These are phyloP conservation scores for Pharnaceum exiguum DNA, from an alignment of 148 eudicot species.

Conservation along the genomic window DNA sequence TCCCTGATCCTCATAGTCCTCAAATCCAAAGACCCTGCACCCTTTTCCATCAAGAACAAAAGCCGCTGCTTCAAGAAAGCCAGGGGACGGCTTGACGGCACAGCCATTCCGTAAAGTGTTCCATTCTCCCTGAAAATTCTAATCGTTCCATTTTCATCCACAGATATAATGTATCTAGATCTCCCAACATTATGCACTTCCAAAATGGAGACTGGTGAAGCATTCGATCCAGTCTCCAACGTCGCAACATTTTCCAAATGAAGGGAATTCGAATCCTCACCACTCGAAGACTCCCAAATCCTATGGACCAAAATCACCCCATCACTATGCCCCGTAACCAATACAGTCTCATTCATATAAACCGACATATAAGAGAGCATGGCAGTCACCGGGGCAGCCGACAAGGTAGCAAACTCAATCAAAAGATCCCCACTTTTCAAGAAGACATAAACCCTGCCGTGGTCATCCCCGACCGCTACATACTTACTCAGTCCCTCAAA, in stretches of 20 bases:
- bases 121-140: slow-evolving; percentile 74
- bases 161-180: slow-evolving; percentile 64
- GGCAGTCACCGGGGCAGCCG: slow-evolving; percentile 51
- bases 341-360: slow-evolving; percentile 67
- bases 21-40: slow-evolving; percentile 93
- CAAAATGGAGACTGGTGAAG: slow-evolving; percentile 41
- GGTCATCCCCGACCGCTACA: slow-evolving; percentile 72
- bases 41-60: slow-evolving; percentile 79
- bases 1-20: slow-evolving; percentile 84
- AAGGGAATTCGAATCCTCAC: slow-evolving; percentile 52
- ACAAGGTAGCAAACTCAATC: slow-evolving; percentile 44
- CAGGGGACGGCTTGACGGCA: slow-evolving; percentile 66
- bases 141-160: slow-evolving; percentile 57
- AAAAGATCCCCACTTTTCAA: slow-evolving; percentile 61
- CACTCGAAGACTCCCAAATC: slow-evolving; percentile 54
- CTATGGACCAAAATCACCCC: slow-evolving; percentile 68
- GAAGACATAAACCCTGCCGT: slow-evolving; percentile 61
- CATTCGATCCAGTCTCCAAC: slow-evolving; percentile 30
- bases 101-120: slow-evolving; percentile 51
- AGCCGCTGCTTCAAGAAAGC: slow-evolving; percentile 86
- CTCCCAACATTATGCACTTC: slow-evolving; percentile 85
- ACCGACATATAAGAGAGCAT: slow-evolving; percentile 66
- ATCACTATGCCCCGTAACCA: slow-evolving; percentile 77
- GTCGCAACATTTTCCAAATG: slow-evolving; percentile 38
- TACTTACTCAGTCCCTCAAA: slow-evolving; percentile 75